These are phyloP conservation scores for Hanseniaspora osmophila DNA, from an alignment of 805 yeast species.

Conservation along the genomic window DNA sequence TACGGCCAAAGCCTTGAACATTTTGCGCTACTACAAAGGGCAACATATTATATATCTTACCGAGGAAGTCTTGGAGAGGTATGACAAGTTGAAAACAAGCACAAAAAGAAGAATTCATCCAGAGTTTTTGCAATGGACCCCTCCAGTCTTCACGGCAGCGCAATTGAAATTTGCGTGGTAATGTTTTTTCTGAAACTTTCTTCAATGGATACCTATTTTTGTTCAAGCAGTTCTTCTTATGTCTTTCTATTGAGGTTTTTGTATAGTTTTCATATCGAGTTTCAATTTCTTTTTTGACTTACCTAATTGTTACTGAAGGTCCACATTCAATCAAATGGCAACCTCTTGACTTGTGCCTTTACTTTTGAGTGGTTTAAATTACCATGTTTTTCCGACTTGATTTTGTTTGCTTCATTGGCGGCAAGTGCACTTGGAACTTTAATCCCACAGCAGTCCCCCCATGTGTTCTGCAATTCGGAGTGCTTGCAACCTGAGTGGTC, in stretches of 20 bases:
- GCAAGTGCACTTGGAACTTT: constrained; percentile 92
- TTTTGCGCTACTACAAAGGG: constrained; percentile 84
- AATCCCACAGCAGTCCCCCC: constrained; percentile 98
- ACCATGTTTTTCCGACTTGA: neutral
- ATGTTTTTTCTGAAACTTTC: constrained; percentile 4
- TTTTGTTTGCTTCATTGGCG: constrained; percentile 45
- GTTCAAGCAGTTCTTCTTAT: too few species aligned
- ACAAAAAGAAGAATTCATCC: constrained; percentile 69
- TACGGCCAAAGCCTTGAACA: constrained; percentile 80
- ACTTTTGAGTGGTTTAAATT: constrained; percentile 2
- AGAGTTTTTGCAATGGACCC: constrained; percentile 68
- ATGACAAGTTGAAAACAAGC: constrained; percentile 56
- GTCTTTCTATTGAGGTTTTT: too few species aligned
- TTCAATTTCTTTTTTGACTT: too few species aligned
- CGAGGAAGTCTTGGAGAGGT: constrained; percentile 63
- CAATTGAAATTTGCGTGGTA: constrained; percentile 94
- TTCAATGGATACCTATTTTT: too few species aligned
- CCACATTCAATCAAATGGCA: constrained; percentile 49
- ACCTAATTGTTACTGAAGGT: too few species aligned
- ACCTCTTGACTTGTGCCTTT: constrained; percentile 18
- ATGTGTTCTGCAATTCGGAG: constrained; percentile 34
- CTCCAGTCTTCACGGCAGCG: constrained; percentile 88
- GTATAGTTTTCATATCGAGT: too few species aligned
- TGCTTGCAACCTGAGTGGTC: constrained; percentile 26
- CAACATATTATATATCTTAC: constrained; percentile 83